Conservation (phyloP, 768 basidiomycete genomes). For the Rubroboletus satanas region DNA sequence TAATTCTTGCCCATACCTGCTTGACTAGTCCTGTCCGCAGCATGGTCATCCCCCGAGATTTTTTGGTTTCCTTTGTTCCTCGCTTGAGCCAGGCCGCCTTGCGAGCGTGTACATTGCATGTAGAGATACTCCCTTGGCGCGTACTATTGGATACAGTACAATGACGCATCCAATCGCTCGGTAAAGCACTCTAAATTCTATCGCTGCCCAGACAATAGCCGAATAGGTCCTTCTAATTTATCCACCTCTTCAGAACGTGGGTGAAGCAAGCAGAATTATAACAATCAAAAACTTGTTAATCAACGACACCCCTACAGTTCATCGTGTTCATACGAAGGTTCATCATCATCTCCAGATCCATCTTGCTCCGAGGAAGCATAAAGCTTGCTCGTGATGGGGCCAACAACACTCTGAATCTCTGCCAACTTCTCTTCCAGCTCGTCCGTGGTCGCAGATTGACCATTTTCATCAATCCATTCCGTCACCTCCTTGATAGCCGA, state of each 20-base stretch:
- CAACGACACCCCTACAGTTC: constrained; percentile 39
- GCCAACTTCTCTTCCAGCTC: constrained; percentile 88
- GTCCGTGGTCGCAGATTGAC: constrained; percentile 70
- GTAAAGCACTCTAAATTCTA: not conserved
- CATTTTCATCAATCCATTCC: constrained; percentile 90
- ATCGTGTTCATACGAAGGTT: constrained; percentile 46
- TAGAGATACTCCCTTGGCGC: not conserved
- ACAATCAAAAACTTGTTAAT: constrained; percentile 3
- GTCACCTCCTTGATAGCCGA: constrained; percentile 81
- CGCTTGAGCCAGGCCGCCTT: not conserved
- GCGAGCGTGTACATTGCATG: constrained; percentile 4
- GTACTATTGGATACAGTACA: not conserved
- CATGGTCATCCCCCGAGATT: not conserved
- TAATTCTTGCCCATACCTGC: constrained; percentile 6
- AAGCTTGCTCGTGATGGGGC: constrained; percentile 83
- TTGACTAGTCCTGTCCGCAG: not conserved
- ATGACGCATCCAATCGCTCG: not conserved
- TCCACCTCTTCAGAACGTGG: not conserved
- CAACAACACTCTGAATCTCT: constrained; percentile 70
- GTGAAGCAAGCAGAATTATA: constrained; percentile 7
- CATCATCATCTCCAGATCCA: constrained; percentile 39
- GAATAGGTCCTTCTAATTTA: constrained; percentile 17
- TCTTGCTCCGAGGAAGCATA: constrained; percentile 47
- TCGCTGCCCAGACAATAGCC: not conserved
- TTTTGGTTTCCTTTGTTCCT: not conserved